A percentile compares a stretch with the other conserved stretches of the same genome.
These are phyloP conservation scores for Tranzscheliella williamsii DNA, from an alignment of 1,284 basidiomycete species.

Conservation along the genomic window DNA sequence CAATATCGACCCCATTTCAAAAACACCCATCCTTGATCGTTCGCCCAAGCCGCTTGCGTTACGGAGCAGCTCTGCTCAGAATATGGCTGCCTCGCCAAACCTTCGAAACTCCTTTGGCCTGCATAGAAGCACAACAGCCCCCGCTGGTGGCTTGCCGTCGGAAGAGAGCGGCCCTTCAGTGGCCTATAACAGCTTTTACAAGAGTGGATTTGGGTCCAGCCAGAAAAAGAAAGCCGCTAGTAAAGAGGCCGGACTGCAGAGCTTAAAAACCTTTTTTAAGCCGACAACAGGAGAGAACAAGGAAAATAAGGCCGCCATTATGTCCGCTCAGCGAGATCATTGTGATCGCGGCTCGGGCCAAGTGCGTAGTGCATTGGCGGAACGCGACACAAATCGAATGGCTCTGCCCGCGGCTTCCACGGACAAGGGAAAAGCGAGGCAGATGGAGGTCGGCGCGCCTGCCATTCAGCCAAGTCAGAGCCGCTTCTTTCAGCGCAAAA, in stretches of 20 bases:
- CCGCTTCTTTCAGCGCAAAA: conserved; percentile 27
- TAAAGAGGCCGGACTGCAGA: conserved; percentile 31
- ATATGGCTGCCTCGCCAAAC: background rate
- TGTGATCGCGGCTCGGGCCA: too few relatives aligned
- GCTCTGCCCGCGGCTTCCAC: background rate
- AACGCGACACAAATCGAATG: conserved; percentile 13
- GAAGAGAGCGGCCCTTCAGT: background rate
- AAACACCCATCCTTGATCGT: conserved; percentile 66
- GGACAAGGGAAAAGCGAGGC: too few relatives aligned
- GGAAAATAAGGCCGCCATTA: too few relatives aligned
- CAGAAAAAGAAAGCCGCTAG: conserved; percentile 23
- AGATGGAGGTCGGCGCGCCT: too few relatives aligned
- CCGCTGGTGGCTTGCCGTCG: background rate
- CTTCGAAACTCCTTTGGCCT: background rate
- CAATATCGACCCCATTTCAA: conserved; percentile 75
- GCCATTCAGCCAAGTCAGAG: too few relatives aligned
- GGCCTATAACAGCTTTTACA: conserved; percentile 11
- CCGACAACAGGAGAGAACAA: too few relatives aligned
- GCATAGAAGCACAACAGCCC: conserved; percentile 18
- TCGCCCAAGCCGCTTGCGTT: conserved; percentile 6
- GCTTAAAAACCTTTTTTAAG: conserved; percentile 30
- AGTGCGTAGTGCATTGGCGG: too few relatives aligned
- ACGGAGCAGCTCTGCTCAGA: conserved; percentile 12
- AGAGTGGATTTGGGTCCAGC: conserved; percentile 1
- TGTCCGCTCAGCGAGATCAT: too few relatives aligned